These are phyloP conservation scores for Clausena lansium DNA, from an alignment of 345 rosid species.

Conservation along the genomic window DNA sequence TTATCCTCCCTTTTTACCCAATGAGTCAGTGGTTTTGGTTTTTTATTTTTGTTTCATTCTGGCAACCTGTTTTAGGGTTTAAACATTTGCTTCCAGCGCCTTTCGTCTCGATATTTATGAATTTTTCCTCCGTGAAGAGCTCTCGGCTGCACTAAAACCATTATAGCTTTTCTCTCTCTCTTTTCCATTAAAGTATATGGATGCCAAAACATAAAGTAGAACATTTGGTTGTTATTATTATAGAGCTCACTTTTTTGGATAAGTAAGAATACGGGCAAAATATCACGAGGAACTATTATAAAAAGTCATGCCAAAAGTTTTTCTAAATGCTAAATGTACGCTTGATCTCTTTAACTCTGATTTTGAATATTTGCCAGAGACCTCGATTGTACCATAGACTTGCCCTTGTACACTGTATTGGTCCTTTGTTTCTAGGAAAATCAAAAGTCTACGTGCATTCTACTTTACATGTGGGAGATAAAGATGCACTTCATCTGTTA, in stretches of 20 bases:
- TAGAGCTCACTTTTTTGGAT: neutral
- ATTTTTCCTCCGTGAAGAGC: neutral
- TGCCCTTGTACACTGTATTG: neutral
- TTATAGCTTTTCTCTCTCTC: neutral
- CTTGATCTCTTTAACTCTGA: neutral
- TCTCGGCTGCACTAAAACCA: neutral
- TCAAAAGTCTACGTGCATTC: neutral
- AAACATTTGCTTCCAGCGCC: slow-evolving; percentile 3
- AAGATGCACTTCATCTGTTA: slow-evolving; percentile 4
- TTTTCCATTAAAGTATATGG: neutral
- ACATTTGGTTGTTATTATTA: neutral
- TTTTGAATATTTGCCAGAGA: neutral
- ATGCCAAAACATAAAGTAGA: neutral
- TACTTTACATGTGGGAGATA: neutral
- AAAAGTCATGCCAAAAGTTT: neutral
- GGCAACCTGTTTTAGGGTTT: neutral
- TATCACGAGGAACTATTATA: neutral
- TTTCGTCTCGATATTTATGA: neutral
- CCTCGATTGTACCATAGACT: neutral
- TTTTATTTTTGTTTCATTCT: neutral
- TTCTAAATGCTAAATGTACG: neutral
- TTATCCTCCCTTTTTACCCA: slow-evolving; percentile 4
- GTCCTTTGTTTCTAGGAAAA: neutral
- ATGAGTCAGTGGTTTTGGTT: neutral
- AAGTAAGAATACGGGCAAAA: neutral